Base-by-base conservation (phyloP, 2,329 filamentous ascomycete species). In the Sporothrix pallida region DNA sequence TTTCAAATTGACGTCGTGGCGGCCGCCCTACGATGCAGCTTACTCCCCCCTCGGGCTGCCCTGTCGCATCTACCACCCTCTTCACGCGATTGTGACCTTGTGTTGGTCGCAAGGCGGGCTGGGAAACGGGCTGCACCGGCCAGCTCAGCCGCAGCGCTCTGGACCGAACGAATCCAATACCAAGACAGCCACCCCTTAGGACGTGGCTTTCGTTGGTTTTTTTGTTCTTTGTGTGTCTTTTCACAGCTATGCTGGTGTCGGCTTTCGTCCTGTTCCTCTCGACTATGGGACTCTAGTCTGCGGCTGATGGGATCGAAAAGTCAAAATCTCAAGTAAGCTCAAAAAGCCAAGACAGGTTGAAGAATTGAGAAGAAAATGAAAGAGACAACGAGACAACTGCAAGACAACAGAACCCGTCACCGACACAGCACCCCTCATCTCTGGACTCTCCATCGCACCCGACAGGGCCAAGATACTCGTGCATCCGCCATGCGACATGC, bases 91-190 rank as follows among this genome's bases (percentile, higher is more conserved):
- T 37, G 60, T 42, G 31, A 65, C 60, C 37, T 44, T 63, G 15
- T 42, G 31, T n/a, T 12, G 26, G 15, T 13, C 8, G 37, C 17
- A 37, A 37, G 37, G 10, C 60, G 31, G 37, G 52, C n/a, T 54
- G n/a, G n/a, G 17, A 20, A 9, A 54, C 52, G n/a, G 52, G 60
- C 37, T 63, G 60, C 60, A 13, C 42, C 60, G 37, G 58, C 4
- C 26, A 37, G 26, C 26, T 9, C 37, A 44, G 60, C 60, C 60
- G 31, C 60, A 65, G 20, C 37, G 9, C 60, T 65, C 60, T 46
- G 17, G 60, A 17, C 60, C 37, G 37, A 46, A 46, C 60, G n/a
- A 42, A 65, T 46, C 60, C 60, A 46, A 65, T 23, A 23, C 37
- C 60, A 63, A 42, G 60, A 20, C 60, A 46, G 37, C 60, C 60